phyloP scores from a whole-genome alignment of 2,329 filamentous ascomycete genomes.

The Calonectria pteridis region DNA sequence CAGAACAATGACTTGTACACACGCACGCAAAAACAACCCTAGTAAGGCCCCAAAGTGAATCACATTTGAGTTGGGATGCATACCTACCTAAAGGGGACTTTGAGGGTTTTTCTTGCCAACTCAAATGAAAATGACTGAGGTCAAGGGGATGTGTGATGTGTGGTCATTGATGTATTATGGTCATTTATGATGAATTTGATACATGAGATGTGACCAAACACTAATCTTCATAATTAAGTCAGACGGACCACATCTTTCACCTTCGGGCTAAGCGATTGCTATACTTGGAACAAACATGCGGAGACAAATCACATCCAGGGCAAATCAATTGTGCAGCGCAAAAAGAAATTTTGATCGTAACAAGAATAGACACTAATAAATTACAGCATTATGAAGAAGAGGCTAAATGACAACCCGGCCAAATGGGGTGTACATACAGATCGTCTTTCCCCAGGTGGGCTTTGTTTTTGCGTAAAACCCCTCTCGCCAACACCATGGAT shows the following conservation, averaged over 20 bases:
- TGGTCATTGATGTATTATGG: neutral
- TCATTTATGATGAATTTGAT: neutral
- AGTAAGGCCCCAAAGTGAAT: neutral
- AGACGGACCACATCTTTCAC: neutral
- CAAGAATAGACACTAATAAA: constrained; percentile 56
- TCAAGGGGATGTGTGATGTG: neutral
- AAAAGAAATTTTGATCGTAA: neutral
- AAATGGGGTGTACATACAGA: constrained; percentile 41
- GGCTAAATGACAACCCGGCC: constrained; percentile 50
- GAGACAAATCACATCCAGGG: neutral
- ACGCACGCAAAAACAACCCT: too few species aligned
- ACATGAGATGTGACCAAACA: neutral
- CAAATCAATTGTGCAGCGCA: neutral
- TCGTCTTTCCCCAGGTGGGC: constrained; percentile 32
- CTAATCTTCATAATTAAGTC: neutral
- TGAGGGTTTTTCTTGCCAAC: neutral
- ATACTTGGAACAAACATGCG: neutral
- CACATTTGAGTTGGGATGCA: neutral
- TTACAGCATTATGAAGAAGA: constrained; percentile 60
- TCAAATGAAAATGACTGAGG: neutral
- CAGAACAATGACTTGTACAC: neutral
- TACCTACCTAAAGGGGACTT: neutral
- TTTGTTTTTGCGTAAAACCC: constrained; percentile 20
- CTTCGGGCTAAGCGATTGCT: neutral
- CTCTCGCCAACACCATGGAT: constrained; percentile 27